phyloP scores from a whole-genome alignment of 306 rosid genomes.

The Oemleria cerasiformis region DNA sequence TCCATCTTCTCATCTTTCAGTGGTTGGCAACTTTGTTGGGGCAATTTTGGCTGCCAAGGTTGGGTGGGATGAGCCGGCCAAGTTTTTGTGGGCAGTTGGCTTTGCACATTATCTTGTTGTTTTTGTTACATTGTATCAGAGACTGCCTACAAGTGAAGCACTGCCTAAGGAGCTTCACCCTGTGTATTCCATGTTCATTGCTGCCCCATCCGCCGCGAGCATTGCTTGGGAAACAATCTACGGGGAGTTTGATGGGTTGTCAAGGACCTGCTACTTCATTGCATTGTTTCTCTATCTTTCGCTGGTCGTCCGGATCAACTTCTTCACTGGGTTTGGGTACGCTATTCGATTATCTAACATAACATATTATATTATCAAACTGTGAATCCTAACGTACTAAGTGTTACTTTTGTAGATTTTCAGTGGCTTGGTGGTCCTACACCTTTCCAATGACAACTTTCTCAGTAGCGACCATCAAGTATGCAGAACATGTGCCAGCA shows the following conservation, averaged over 20 bases:
- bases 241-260: conserved; percentile 57
- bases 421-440: conserved; percentile 94
- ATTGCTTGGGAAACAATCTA: conserved; percentile 73
- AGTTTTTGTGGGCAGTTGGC: conserved; percentile 86
- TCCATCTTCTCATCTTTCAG: conserved; percentile 78
- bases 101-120: conserved; percentile 77
- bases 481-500: conserved; percentile 74
- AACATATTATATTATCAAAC: neutral
- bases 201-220: conserved; percentile 85
- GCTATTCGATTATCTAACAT: neutral
- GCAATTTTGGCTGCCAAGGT: conserved; percentile 72
- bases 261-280: conserved; percentile 79
- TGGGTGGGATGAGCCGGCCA: conserved; percentile 79
- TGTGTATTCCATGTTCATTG: conserved; percentile 85
- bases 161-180: conserved; percentile 86
- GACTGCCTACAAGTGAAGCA: conserved; percentile 80
- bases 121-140: conserved; percentile 87
- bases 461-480: conserved; percentile 69
- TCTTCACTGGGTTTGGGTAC: conserved; percentile 88
- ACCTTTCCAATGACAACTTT: conserved; percentile 85
- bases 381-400: too few relatives aligned
- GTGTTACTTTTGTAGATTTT: conserved; percentile 50
- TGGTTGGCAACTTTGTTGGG: conserved; percentile 86
- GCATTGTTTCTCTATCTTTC: conserved; percentile 73
- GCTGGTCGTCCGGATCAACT: conserved; percentile 66